Base-by-base conservation (phyloP, 495 filamentous ascomycete species). In the Clavariopsis aquatica region DNA sequence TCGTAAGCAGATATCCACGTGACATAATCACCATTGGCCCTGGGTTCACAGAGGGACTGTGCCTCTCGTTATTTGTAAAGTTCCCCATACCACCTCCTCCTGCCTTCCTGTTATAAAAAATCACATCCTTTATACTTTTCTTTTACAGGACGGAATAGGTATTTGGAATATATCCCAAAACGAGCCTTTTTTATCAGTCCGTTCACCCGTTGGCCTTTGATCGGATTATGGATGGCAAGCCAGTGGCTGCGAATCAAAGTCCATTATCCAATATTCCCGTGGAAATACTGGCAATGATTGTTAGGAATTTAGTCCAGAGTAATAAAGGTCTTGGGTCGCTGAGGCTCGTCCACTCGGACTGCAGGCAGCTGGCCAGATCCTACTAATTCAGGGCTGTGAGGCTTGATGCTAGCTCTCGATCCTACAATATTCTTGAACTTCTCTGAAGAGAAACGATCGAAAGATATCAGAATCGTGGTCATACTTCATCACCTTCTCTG, bases 121-220 rank as follows among this genome's bases (percentile, higher is more conserved):
- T n/a, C n/a, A n/a, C n/a, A n/a, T n/a, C n/a, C n/a, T n/a, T n/a
- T n/a, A n/a, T n/a, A n/a, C n/a, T n/a, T n/a, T n/a, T n/a, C n/a
- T n/a, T n/a, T n/a, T n/a, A n/a, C n/a, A n/a, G n/a, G n/a, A n/a
- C n/a, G n/a, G n/a, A n/a, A n/a, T n/a, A n/a, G n/a, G n/a, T n/a
- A n/a, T n/a, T n/a, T n/a, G n/a, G n/a, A n/a, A n/a, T n/a, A n/a
- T n/a, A n/a, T n/a, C n/a, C n/a, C n/a, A n/a, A n/a, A n/a, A n/a
- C n/a, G n/a, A n/a, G n/a, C n/a, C n/a, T n/a, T n/a, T n/a, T n/a
- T n/a, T n/a, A n/a, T n/a, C n/a, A n/a, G n/a, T n/a, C n/a, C n/a
- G n/a, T n/a, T n/a, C n/a, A n/a, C n/a, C 45, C 45, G 45, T n/a
- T 47, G 45, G 19, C 45, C 45, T 47, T 47, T 47, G 45, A 47